A percentile compares a stretch with the other conserved stretches of the same genome.
Evolutionary conservation across 2,329 filamentous ascomycete genomes (phyloP).

Genomic region (Aureobasidium leucospermi): DNA sequence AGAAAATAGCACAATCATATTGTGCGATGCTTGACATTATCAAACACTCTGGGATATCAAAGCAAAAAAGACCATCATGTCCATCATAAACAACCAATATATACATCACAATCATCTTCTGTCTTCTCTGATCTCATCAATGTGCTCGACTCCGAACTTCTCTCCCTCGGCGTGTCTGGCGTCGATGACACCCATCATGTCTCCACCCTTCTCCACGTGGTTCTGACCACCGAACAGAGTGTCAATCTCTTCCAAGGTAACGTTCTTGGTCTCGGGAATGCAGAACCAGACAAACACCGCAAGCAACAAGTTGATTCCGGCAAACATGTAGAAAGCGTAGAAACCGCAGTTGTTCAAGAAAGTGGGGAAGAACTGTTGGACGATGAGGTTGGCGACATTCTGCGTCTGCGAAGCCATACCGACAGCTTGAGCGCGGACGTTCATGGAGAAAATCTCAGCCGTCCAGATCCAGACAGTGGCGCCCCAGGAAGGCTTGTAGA

Average conservation of each 20-base stretch:
- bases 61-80: no score
- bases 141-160: not conserved
- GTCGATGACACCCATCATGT: conserved; percentile 35
- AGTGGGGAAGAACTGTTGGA: conserved; percentile 64
- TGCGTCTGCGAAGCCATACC: conserved; percentile 54
- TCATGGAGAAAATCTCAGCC: conserved; percentile 62
- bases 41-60: no score
- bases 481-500: conserved; percentile 60
- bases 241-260: conserved; percentile 51
- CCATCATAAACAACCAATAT: no score
- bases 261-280: conserved; percentile 37
- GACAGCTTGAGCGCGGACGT: conserved; percentile 63
- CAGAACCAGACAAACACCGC: conserved; percentile 36
- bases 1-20: no score
- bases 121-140: conserved; percentile 2
- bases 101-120: not conserved
- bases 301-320: conserved; percentile 37
- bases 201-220: conserved; percentile 48
- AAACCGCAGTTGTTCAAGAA: conserved; percentile 55
- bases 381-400: conserved; percentile 59
- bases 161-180: conserved; percentile 24
- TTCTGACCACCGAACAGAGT: conserved; percentile 50
- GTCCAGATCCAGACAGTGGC: conserved; percentile 67
- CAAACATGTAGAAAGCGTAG: conserved; percentile 51
- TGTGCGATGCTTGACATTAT: no score